Conservation (phyloP, 2,329 filamentous ascomycete species). For the Talaromyces sp. region DNA sequence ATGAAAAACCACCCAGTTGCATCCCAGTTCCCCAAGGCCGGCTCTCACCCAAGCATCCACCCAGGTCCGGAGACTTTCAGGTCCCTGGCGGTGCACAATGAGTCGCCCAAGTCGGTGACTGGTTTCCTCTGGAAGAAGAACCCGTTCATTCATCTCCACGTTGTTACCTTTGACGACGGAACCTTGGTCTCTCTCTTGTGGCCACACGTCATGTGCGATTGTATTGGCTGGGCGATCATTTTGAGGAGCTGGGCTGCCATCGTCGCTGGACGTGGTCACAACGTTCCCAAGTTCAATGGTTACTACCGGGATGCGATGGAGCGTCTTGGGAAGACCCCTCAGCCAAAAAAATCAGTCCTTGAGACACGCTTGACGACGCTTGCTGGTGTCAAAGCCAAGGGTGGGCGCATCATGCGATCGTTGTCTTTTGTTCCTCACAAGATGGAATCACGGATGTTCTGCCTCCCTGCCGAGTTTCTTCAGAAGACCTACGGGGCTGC, state of each 20-base stretch:
- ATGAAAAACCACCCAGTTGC: background rate
- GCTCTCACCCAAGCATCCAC: background rate
- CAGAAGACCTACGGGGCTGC: background rate
- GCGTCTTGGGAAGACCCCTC: background rate
- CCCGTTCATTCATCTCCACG: conserved; percentile 1
- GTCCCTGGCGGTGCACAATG: background rate
- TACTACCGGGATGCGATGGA: background rate
- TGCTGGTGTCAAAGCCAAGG: background rate
- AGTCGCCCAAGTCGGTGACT: background rate
- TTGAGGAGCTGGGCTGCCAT: background rate
- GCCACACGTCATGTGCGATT: conserved; percentile 1
- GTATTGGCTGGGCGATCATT: background rate
- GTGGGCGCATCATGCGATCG: background rate
- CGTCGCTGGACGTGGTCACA: background rate
- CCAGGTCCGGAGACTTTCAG: background rate
- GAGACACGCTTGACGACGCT: background rate
- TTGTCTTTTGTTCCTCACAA: background rate
- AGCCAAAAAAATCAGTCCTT: background rate
- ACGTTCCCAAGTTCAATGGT: background rate
- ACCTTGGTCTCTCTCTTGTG: background rate
- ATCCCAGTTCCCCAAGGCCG: background rate
- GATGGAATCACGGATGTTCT: background rate
- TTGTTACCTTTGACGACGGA: conserved; percentile 1
- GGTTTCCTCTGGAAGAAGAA: background rate
- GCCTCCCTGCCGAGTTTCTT: background rate